phyloP scores from a whole-genome alignment of 2,329 filamentous ascomycete species.

The Pseudogymnoascus sp. region DNA sequence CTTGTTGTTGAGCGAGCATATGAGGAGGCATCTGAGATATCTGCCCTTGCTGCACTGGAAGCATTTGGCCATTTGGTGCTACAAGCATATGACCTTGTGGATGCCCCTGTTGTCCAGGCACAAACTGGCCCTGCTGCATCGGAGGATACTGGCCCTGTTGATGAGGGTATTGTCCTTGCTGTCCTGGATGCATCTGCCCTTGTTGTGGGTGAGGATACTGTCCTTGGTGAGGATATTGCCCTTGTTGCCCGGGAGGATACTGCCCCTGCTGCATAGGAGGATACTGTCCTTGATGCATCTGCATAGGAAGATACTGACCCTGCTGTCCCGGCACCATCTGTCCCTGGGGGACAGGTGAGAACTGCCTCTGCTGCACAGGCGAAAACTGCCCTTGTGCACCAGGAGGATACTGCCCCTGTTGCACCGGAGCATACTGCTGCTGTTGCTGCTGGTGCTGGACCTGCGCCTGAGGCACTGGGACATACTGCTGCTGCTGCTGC shows the following conservation, averaged over 20 bases:
- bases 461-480: neutral
- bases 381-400: neutral
- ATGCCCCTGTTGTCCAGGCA: neutral
- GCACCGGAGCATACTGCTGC: neutral
- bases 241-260: neutral
- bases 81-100: neutral
- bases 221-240: neutral
- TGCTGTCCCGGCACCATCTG: neutral
- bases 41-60: neutral
- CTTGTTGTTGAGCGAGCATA: neutral
- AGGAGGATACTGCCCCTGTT: neutral
- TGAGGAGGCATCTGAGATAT: neutral
- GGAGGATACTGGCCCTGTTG: neutral
- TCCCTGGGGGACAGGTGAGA: neutral
- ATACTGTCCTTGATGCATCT: neutral
- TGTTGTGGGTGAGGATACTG: neutral
- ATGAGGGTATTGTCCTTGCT: neutral
- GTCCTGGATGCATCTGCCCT: neutral
- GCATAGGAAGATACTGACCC: neutral
- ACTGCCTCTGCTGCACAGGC: neutral
- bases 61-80: neutral
- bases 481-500: neutral
- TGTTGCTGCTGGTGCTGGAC: neutral
- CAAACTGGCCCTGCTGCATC: neutral
- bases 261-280: neutral